Evolutionary conservation across 208 protist species (phyloP), one percentile per base, ranked within the genome.

Genomic region (Eutreptiella sp.): DNA sequence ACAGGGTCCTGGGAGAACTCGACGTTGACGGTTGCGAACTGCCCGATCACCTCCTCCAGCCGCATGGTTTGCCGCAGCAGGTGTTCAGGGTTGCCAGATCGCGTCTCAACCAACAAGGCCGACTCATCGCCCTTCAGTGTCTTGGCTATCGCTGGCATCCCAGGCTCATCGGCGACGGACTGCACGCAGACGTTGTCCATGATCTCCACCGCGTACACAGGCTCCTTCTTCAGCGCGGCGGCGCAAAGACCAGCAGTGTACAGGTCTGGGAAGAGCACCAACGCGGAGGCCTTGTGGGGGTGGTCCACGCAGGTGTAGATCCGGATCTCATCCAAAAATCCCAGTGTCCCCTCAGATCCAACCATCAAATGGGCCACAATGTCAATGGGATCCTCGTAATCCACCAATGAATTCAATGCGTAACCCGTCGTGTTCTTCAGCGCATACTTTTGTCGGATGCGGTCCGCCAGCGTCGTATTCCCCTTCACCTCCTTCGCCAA

Each of bases 371-470:
- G 58, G 42, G 73, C 75, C 43, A 77, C 43, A 27, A 77, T 77
- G 39, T 77, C 68, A n/a, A 75, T 38, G 0, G 72, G 68, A 19
- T 72, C 53, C 0, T 47, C 35, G 36, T 68, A 74, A 48, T 77
- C 72, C 31, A 54, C 63, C 16, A 77, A 55, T 35, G 72, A 60
- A 38, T 77, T 77, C 43, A 77, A 68, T 19, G 35, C 39, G 64
- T 77, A 77, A 7, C 72, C 72, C 2, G 72, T 77, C 31, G 72
- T 77, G 69, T 57, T 63, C 60, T 77, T 77, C 34, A 77, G 73
- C 31, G 19, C n/a, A 53, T 70, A 77, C 64, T 77, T 77, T 42
- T 66, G 38, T 23, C 53, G 42, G 36, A 77, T 75, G n/a, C 55
- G 53, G 14, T 57, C 59, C 0, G 47, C 38, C 21, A 73, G 55